Conservation (phyloP, 2,329 filamentous ascomycete species). For the Fusarium brachygibbosum region DNA sequence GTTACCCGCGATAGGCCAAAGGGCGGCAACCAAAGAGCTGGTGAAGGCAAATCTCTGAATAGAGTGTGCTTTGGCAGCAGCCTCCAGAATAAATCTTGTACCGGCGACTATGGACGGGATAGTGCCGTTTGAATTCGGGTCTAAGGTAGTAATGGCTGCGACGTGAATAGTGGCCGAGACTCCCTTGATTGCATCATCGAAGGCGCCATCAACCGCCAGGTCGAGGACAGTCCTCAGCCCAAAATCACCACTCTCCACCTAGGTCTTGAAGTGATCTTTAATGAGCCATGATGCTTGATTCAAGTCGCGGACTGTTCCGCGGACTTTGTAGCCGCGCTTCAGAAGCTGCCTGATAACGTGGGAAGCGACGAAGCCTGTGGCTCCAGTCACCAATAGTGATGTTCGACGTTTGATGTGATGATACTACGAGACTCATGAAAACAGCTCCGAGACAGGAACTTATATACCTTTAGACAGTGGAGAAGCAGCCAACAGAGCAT, state of each 20-base stretch:
- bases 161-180: conserved; percentile 61
- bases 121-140: conserved; percentile 58
- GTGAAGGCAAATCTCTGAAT: conserved; percentile 55
- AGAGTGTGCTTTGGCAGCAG: too few relatives aligned
- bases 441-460: too few relatives aligned
- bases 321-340: conserved; percentile 57
- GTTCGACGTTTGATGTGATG: neutral
- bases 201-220: conserved; percentile 53
- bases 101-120: too few relatives aligned
- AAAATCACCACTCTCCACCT: conserved; percentile 51
- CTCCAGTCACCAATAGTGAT: conserved; percentile 57
- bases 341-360: conserved; percentile 59
- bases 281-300: conserved; percentile 53
- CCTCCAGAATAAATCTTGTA: too few relatives aligned
- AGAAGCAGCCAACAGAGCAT: too few relatives aligned
- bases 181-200: conserved; percentile 52
- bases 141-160: conserved; percentile 58
- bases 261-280: conserved; percentile 50
- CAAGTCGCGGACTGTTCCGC: conserved; percentile 58
- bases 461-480: too few relatives aligned
- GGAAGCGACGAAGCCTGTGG: conserved; percentile 60
- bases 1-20: too few relatives aligned
- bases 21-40: conserved; percentile 38
- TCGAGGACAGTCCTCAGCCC: conserved; percentile 57
- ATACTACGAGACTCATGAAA: too few relatives aligned